phyloP scores from a whole-genome alignment of 1,284 basidiomycete genomes.

The Moesziomyces sp. region DNA sequence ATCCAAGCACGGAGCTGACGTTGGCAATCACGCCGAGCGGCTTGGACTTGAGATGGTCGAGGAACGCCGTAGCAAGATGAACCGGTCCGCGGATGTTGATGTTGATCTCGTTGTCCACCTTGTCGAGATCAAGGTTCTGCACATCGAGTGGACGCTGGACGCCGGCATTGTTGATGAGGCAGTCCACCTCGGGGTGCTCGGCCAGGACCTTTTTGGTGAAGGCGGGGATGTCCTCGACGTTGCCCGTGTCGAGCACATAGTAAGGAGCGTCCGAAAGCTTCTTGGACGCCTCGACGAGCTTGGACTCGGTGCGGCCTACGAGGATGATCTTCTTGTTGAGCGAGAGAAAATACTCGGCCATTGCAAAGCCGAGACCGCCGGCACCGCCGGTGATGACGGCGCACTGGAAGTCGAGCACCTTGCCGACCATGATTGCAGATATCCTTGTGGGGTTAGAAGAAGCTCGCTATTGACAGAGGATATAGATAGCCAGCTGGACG shows the following conservation, averaged over 20 bases:
- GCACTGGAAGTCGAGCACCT: constrained; percentile 60
- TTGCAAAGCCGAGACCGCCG: constrained; percentile 62
- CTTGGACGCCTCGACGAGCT: constrained; percentile 58
- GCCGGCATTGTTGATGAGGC: constrained; percentile 69
- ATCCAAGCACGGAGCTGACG: constrained; percentile 60
- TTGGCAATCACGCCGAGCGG: constrained; percentile 55
- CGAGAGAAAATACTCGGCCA: constrained; percentile 67
- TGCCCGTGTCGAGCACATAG: constrained; percentile 68
- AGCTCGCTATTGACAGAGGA: too few species aligned
- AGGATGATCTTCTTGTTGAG: constrained; percentile 68
- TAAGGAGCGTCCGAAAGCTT: constrained; percentile 65
- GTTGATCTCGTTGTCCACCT: constrained; percentile 59
- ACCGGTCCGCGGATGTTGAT: constrained; percentile 64
- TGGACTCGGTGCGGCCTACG: constrained; percentile 68
- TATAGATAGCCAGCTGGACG: too few species aligned
- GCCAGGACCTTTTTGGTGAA: constrained; percentile 63
- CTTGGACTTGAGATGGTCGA: constrained; percentile 61
- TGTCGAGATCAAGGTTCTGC: constrained; percentile 55
- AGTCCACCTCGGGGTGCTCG: constrained; percentile 69
- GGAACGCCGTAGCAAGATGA: constrained; percentile 56
- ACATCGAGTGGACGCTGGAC: constrained; percentile 66
- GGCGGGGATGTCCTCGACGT: constrained; percentile 56
- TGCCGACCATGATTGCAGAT: constrained; percentile 10
- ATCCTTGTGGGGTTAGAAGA: not conserved
- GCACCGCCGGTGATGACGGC: constrained; percentile 62